Base-by-base conservation (phyloP, 2,329 filamentous ascomycete genomes). In the Penicillium sp. region DNA sequence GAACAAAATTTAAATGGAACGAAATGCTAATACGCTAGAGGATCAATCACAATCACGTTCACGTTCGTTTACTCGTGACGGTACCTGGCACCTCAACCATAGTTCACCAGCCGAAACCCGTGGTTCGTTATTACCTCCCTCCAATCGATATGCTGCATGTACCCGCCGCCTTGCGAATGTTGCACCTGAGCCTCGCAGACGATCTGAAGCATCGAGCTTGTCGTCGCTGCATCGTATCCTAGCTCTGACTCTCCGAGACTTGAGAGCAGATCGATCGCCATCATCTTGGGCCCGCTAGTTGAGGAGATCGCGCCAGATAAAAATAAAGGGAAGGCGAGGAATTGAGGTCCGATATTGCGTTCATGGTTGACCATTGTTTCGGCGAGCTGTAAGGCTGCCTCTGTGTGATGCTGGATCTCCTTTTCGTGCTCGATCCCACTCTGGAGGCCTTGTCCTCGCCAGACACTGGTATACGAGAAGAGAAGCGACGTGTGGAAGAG, bases 401-500 rank as follows among this genome's bases (percentile, higher is more conserved):
- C 68, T 19, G 77, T 76, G 38, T 82, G 82, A 45, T 77, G 73
- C 15, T 78, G 75, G 47, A 84, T 79, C 63, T 85, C 80, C 26
- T 72, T 65, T 38, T 77, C 70, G 21, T 77, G 70, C 17, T 75
- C 70, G 17, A 76, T 73, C 8, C 72, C 74, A 1, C 74, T 76
- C 23, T 81, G 76, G 9, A 77, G 66, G 2, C 78, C 71, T 70
- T 86, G 84, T 5, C 75, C 73, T 3, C 80, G 78, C 76, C 81
- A 85, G 79, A 86, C 82, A 66, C 80, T 83, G 5, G 82, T 85
- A 59, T 82, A 81, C n/a, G 81, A 79, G 68, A 85, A 86, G 55
- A 87, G 77, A 19, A 83, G 75, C 48, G 78, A 80, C 21, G 76
- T 76, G 64, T 84, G 81, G 70, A 83, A 85, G 13, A 86, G 76